A percentile compares a stretch with the other conserved stretches of the same genome.
Conservation (phyloP, 805 yeast genomes). For the Monosporozyma unispora region DNA sequence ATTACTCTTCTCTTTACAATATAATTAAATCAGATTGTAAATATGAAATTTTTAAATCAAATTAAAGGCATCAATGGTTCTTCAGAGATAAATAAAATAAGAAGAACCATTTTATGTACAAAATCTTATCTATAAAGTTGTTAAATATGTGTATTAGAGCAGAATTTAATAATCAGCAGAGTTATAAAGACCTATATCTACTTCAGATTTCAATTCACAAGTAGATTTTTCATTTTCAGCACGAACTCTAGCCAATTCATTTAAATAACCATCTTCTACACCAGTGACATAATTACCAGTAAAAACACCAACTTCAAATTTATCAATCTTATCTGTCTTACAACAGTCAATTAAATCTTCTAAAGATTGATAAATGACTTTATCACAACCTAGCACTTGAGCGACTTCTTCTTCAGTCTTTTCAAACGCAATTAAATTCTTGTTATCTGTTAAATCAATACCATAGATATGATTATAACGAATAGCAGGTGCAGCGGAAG, state of each 20-base stretch:
- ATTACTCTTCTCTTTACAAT: too few species aligned
- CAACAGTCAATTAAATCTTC: slow-evolving; percentile 81
- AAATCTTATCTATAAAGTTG: neutral
- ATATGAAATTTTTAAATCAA: neutral
- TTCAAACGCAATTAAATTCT: slow-evolving; percentile 82
- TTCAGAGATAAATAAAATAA: too few species aligned
- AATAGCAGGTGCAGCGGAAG: slow-evolving; percentile 97
- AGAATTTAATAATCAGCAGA: slow-evolving; percentile 40
- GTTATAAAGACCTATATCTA: slow-evolving; percentile 54
- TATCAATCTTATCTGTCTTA: slow-evolving; percentile 34
- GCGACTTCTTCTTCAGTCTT: slow-evolving; percentile 70
- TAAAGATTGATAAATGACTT: slow-evolving; percentile 78
- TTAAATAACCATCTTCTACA: slow-evolving; percentile 70
- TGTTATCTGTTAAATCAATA: slow-evolving; percentile 92
- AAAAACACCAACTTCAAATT: slow-evolving; percentile 94
- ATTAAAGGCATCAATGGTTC: too few species aligned
- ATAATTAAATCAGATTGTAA: too few species aligned
- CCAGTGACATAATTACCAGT: slow-evolving; percentile 96
- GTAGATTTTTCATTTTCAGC: slow-evolving; percentile 58
- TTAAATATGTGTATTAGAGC: too few species aligned
- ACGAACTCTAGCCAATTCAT: slow-evolving; percentile 72
- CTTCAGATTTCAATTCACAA: slow-evolving; percentile 72
- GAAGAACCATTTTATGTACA: neutral
- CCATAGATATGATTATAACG: slow-evolving; percentile 94
- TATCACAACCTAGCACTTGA: slow-evolving; percentile 76